Evolutionary conservation across 148 eudicot genomes (phyloP), one percentile per base, ranked within the genome.

Genomic region (Vaccinium darrowii): DNA sequence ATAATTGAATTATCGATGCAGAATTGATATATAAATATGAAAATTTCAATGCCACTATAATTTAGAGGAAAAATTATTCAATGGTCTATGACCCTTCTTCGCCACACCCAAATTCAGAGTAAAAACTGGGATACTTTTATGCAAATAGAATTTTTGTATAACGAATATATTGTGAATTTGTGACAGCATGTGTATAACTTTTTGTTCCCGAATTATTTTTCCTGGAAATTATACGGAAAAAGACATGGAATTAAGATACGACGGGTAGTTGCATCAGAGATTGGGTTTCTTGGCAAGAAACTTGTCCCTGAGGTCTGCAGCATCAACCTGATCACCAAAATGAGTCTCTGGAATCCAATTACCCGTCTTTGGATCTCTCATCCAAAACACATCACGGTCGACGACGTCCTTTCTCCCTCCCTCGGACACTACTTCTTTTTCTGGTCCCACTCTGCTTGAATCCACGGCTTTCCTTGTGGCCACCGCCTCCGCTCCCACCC

Each of bases 341-440:
- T 85, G 89, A 49, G 9, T 81, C 83, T 87, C 89, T 7, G 87
- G 89, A 4, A 85, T 47, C 87, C 85, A 87, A 82, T 85, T 69
- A 10, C 89, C 89, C 0, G 87, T 81, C 80, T 82, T 84, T 1
- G 89, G 89, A 78, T 87, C 85, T 82, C 83, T 87, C 89, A 87
- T 85, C 87, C 89, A 87, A 50, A 78, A 82, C 19, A 56, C 39
- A 11, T 69, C 83, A 39, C 43, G 5, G 43, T 3, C 5, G 43
- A 33, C 36, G 36, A 39, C 43, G 2, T 82, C 89, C 57, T 65
- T 52, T 15, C 15, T 7, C 39, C 27, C 63, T 10, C 74, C 74
- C 18, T 23, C 54, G 25, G 27, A 47, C 1, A 33, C 36, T 6
- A 5, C 25, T 8, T 39, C 52, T 43, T 73, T 33, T 71, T 65